Evolutionary conservation across 768 basidiomycete genomes (phyloP).

Genomic region (Boletales sp.): DNA sequence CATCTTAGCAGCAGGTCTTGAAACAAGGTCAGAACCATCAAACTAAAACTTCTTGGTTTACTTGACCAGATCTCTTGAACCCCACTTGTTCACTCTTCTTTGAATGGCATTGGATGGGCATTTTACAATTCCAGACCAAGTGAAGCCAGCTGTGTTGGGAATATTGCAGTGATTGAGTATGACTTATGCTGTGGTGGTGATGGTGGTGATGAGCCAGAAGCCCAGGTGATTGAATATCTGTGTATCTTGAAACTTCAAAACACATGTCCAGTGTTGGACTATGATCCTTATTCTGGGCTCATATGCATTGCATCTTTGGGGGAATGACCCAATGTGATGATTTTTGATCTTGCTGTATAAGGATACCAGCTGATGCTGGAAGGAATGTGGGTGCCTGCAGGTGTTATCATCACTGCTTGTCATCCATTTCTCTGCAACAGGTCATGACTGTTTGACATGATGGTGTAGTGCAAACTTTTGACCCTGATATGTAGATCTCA

Average conservation of each 20-base stretch:
- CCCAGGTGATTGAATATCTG: conserved; percentile 4
- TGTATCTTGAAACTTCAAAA: not conserved
- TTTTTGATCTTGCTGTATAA: conserved; percentile 15
- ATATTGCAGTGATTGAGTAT: conserved; percentile 10
- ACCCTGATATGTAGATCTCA: too few species aligned
- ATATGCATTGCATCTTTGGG: conserved; percentile 5
- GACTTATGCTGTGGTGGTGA: not conserved
- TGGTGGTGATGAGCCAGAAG: not conserved
- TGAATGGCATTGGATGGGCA: conserved; percentile 12
- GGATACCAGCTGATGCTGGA: too few species aligned
- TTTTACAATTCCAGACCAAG: not conserved
- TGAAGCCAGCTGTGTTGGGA: too few species aligned
- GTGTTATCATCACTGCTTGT: too few species aligned
- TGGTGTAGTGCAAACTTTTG: too few species aligned
- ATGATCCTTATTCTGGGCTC: conserved; percentile 18
- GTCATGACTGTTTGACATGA: too few species aligned
- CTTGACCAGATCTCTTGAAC: not conserved
- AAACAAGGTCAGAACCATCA: conserved; percentile 3
- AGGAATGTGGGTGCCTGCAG: too few species aligned
- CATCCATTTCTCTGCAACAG: too few species aligned
- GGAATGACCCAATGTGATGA: not conserved
- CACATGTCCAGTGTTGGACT: conserved; percentile 7
- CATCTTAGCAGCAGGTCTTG: conserved; percentile 2
- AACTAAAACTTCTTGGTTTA: conserved; percentile 1
- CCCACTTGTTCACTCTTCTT: conserved; percentile 5